phyloP scores from a whole-genome alignment of 176 grass and related monocot species.

The Oryza glumipatula region DNA sequence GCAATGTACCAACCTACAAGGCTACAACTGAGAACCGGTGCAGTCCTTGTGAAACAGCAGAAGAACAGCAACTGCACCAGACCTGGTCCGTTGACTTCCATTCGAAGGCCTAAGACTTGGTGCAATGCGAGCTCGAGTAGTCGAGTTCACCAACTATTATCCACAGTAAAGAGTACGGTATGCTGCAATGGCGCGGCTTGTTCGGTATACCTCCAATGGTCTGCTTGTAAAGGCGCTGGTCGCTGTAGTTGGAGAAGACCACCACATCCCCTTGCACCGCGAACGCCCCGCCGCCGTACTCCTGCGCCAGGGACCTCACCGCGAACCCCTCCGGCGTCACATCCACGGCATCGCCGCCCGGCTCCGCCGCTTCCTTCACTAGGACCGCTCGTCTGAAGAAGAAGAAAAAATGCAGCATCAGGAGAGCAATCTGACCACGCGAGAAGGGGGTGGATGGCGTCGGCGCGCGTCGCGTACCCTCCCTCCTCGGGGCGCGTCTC shows the following conservation, averaged over 20 bases:
- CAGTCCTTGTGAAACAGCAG: neutral
- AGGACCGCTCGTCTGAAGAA: conserved; percentile 73
- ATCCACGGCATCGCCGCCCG: conserved; percentile 43
- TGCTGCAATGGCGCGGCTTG: neutral
- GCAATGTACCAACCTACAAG: no score
- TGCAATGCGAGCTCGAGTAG: neutral
- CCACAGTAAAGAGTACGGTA: neutral
- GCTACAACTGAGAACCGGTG: no score
- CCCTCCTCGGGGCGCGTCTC: conserved; percentile 82
- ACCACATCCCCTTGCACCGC: conserved; percentile 53
- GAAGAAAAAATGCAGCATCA: neutral
- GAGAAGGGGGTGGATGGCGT: neutral
- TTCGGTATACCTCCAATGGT: conserved; percentile 54
- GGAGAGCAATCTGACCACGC: neutral
- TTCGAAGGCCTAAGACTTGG: no score
- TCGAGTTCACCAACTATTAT: no score
- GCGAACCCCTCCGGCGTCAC: conserved; percentile 65
- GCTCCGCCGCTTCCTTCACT: conserved; percentile 60
- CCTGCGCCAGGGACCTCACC: conserved; percentile 69
- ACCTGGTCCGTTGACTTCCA: no score
- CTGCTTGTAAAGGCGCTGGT: conserved; percentile 79
- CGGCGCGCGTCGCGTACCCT: conserved; percentile 47
- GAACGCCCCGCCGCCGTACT: conserved; percentile 76
- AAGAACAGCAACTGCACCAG: neutral
- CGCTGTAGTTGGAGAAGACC: conserved; percentile 79